Conservation (phyloP, 306 rosid genomes). For the Pyrus betulifolia region DNA sequence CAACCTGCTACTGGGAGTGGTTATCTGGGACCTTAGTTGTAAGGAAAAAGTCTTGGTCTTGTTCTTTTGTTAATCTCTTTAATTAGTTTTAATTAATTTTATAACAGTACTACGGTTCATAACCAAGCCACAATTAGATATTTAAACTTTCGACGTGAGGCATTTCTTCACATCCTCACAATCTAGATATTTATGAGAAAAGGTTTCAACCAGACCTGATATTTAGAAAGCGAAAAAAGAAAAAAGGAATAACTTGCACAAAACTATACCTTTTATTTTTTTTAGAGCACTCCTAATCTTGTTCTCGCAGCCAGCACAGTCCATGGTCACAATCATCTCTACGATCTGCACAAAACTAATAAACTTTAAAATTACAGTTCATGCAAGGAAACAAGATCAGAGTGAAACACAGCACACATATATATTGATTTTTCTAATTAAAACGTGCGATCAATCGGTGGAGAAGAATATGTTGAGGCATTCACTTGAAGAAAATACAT, state of each 20-base stretch:
- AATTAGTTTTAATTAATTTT: background rate
- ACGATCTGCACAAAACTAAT: slow-evolving; percentile 30
- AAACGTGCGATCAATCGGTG: too few relatives aligned
- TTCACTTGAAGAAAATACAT: too few relatives aligned
- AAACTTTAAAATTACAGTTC: background rate
- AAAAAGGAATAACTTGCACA: background rate
- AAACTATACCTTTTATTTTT: slow-evolving; percentile 37
- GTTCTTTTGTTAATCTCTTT: background rate
- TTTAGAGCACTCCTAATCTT: slow-evolving; percentile 53
- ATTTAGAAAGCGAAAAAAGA: background rate
- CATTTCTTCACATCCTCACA: too few relatives aligned
- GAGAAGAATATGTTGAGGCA: background rate
- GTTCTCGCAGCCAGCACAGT: slow-evolving; percentile 61
- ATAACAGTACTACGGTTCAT: too few relatives aligned
- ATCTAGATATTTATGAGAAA: background rate
- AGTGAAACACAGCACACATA: too few relatives aligned
- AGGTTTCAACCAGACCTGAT: background rate
- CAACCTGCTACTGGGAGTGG: background rate
- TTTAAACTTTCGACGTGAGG: too few relatives aligned
- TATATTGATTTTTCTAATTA: too few relatives aligned
- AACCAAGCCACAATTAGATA: too few relatives aligned
- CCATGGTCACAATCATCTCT: slow-evolving; percentile 61
- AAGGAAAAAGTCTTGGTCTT: background rate
- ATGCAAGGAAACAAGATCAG: background rate
- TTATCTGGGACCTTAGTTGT: background rate